phyloP scores from a whole-genome alignment of 345 rosid species.

The Garcia nutans region DNA sequence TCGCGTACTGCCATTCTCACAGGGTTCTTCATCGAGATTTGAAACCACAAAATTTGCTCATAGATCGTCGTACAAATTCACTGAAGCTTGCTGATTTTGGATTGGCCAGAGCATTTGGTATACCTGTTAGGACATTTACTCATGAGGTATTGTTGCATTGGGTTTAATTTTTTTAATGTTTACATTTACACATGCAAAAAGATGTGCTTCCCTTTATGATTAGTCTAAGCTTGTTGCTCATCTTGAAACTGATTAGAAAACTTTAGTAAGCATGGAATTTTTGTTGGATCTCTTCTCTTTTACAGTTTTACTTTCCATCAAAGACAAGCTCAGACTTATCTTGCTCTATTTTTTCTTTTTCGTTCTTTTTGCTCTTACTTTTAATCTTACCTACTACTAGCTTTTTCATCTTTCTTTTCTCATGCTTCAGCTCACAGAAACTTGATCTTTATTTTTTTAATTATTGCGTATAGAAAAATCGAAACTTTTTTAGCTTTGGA shows the following conservation, averaged over 20 bases:
- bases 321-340: background rate
- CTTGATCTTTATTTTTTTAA: background rate
- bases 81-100: constrained; percentile 99
- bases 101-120: constrained; percentile 94
- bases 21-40: constrained; percentile 98
- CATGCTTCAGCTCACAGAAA: background rate
- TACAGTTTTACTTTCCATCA: background rate
- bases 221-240: background rate
- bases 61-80: constrained; percentile 85
- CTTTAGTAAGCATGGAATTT: background rate
- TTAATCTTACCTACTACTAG: background rate
- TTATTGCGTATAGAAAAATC: background rate
- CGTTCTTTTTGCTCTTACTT: too few relatives aligned
- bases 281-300: background rate
- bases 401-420: background rate
- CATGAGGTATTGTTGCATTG: constrained; percentile 67
- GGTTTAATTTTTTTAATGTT: background rate
- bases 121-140: constrained; percentile 98
- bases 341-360: too few relatives aligned
- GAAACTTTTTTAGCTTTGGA: background rate
- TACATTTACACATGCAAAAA: too few relatives aligned
- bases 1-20: constrained; percentile 97
- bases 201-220: background rate
- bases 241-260: background rate
- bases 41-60: constrained; percentile 93